Conservation (phyloP, 2,329 filamentous ascomycete genomes). For the Blastomyces parvus region DNA sequence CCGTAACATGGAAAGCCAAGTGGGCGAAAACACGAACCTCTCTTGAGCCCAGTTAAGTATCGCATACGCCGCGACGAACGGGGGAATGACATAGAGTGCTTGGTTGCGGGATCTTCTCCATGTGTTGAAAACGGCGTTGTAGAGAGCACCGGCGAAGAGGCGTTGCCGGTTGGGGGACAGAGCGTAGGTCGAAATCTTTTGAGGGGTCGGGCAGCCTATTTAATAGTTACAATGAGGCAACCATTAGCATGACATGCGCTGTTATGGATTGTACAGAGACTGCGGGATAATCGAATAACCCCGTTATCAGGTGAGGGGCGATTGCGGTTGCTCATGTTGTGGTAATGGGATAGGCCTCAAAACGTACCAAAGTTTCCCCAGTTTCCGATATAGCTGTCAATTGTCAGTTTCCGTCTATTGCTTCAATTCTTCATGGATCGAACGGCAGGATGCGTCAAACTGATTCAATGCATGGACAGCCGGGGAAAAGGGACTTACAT, state of each 20-base stretch:
- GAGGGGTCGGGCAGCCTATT: conserved; percentile 21
- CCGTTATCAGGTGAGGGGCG: background rate
- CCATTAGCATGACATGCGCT: background rate
- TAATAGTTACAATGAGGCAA: background rate
- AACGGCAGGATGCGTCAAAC: background rate
- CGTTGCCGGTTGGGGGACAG: conserved; percentile 82
- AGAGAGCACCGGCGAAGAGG: conserved; percentile 64
- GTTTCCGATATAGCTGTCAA: conserved; percentile 8
- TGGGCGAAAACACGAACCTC: conserved; percentile 51
- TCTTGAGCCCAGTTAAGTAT: conserved; percentile 84
- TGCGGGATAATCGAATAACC: background rate
- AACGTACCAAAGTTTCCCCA: conserved; percentile 9
- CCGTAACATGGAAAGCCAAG: background rate
- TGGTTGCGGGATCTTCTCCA: conserved; percentile 78
- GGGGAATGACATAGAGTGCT: conserved; percentile 79
- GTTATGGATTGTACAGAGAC: background rate
- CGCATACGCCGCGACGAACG: conserved; percentile 68
- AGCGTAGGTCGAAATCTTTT: conserved; percentile 60
- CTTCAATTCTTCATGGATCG: background rate
- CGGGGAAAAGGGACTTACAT: conserved; percentile 25
- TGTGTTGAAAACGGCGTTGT: conserved; percentile 90
- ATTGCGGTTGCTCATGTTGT: background rate
- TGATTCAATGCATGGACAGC: background rate
- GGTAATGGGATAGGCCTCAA: background rate
- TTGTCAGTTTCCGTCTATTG: background rate